Conservation (phyloP, 495 filamentous ascomycete genomes). For the Aspergillus bertholletiae region DNA sequence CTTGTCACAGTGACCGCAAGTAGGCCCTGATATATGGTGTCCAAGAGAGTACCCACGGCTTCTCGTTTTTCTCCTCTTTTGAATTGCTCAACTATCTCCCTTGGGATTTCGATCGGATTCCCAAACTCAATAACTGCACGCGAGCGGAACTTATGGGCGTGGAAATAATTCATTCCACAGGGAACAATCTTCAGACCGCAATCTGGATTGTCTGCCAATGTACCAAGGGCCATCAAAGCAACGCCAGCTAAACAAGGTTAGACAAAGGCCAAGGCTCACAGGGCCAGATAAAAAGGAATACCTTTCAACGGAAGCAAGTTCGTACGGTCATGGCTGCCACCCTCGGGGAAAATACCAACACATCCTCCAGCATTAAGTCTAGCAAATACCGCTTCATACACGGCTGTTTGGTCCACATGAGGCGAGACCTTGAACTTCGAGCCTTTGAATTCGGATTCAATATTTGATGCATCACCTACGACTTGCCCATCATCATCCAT, state of each 20-base stretch:
- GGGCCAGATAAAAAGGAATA: conserved; percentile 21
- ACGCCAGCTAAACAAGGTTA: conserved; percentile 67
- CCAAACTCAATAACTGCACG: conserved; percentile 97
- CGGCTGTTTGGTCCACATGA: conserved; percentile 88
- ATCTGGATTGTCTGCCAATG: conserved; percentile 81
- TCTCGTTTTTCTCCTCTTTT: conserved; percentile 76
- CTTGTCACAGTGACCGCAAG: conserved; percentile 87
- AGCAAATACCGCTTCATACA: conserved; percentile 90
- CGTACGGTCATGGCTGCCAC: conserved; percentile 93
- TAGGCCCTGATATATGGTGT: conserved; percentile 80
- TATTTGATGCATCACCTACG: conserved; percentile 45
- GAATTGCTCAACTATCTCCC: conserved; percentile 81
- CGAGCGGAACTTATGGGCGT: conserved; percentile 97
- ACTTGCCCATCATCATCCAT: conserved; percentile 54
- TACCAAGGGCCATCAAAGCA: conserved; percentile 95
- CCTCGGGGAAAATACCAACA: conserved; percentile 96
- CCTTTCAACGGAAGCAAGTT: conserved; percentile 90
- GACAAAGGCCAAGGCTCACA: neutral
- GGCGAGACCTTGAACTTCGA: conserved; percentile 83
- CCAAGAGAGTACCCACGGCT: conserved; percentile 75
- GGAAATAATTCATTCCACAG: conserved; percentile 99
- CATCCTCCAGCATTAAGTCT: conserved; percentile 78
- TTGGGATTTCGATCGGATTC: conserved; percentile 75
- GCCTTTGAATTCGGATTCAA: conserved; percentile 57
- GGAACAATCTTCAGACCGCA: conserved; percentile 97